These are phyloP conservation scores for Trichoderma sp. DNA, from an alignment of 2,329 filamentous ascomycete species.

Conservation along the genomic window DNA sequence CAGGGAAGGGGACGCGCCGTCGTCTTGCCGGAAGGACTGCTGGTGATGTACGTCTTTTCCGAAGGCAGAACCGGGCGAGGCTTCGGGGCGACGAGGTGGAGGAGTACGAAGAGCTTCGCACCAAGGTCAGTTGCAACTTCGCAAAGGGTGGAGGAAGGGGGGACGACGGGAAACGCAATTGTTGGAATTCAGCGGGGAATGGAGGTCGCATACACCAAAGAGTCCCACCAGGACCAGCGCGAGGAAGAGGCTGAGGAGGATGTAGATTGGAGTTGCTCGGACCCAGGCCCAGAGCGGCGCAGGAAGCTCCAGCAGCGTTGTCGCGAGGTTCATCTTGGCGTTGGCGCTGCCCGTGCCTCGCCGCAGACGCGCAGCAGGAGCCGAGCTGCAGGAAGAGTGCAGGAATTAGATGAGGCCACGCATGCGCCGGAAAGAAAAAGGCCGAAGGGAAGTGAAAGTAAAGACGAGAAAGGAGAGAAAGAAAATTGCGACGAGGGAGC, in stretches of 20 bases:
- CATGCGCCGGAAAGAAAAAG: background rate
- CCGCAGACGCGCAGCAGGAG: background rate
- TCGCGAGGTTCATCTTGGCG: slow-evolving; percentile 30
- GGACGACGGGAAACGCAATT: background rate
- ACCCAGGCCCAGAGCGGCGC: slow-evolving; percentile 42
- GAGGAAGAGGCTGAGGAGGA: slow-evolving; percentile 43
- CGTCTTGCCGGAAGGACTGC: slow-evolving; percentile 58
- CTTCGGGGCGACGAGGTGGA: slow-evolving; percentile 76
- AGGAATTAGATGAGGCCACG: background rate
- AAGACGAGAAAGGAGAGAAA: slow-evolving; percentile 14
- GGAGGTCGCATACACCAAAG: slow-evolving; percentile 42
- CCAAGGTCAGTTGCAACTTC: background rate
- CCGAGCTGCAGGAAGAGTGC: background rate
- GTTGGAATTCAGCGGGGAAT: background rate
- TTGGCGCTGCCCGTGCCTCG: slow-evolving; percentile 27
- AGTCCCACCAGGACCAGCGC: slow-evolving; percentile 42
- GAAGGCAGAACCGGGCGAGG: slow-evolving; percentile 73
- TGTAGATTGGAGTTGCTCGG: slow-evolving; percentile 44
- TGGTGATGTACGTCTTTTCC: slow-evolving; percentile 84
- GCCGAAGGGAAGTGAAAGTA: background rate
- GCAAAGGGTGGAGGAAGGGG: slow-evolving; percentile 19
- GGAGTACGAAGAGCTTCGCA: slow-evolving; percentile 59
- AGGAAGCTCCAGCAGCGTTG: slow-evolving; percentile 39
- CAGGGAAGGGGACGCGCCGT: slow-evolving; percentile 66
- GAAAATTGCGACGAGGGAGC: background rate